Base-by-base conservation (phyloP, 495 filamentous ascomycete species). In the Penicillium cosmopolitanum region DNA sequence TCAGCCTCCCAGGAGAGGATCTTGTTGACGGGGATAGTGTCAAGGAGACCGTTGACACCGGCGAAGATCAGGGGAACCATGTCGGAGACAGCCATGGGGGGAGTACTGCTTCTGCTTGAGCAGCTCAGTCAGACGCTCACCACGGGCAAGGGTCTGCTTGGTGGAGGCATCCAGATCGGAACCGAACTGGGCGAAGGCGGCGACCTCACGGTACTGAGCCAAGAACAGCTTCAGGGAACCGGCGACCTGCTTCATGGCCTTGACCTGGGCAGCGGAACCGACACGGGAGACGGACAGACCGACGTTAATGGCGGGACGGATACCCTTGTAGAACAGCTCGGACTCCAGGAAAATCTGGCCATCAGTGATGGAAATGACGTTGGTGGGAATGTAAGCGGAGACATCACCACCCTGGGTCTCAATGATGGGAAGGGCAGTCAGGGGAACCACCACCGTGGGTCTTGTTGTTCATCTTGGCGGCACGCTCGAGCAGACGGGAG, bases 401-500 rank as follows among this genome's bases (percentile, higher is more conserved):
- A 98, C 95, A 81, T 98, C 95, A 90, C 95, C 95, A 89, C 95
- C 95, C 85, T 98, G 96, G 78, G 95, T 98, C 85, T 98, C 95
- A 76, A 98, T 98, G 82, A 98, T 81, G 77, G 95, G 95, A 51
- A 98, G 89, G 64, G 96, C 96, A 78, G 95, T 98, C 73, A 98
- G 84, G 67, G 28, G 95, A 98, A 72, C 95, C 95, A 80, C 89
- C 91, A 74, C 96, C 96, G 79, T 88, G 90, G 80, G 91, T 96
- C 78, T 94, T 87, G 86, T 94, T 87, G 86, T 85, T 96, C 88
- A 98, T 93, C 92, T 98, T 98, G 81, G 95, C 95, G 66, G 96
- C 90, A 88, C 95, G 95, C 85, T 98, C 95, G 58, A 98, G 86
- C 62, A 98, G 92, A 89, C 95, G 95, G 65, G 95, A 98, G 87